Conservation (phyloP, 176 grass and related monocot species). For the Cenchrus purpureus region DNA sequence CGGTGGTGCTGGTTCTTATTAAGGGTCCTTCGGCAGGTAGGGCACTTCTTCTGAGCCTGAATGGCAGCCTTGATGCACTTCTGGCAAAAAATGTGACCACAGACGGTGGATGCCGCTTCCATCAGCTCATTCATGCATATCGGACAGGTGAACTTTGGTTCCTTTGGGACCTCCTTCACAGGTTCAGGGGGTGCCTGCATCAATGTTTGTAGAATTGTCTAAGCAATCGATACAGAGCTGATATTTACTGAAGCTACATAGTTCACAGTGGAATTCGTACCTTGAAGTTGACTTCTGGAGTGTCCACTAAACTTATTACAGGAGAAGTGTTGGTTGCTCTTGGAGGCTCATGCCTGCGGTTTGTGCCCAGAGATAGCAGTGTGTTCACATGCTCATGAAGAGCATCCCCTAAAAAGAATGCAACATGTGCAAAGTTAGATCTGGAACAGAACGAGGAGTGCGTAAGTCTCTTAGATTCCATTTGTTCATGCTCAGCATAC, state of each 20-base stretch:
- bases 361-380: conserved; percentile 53
- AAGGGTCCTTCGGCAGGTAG: conserved; percentile 77
- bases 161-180: conserved; percentile 49
- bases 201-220: conserved; percentile 27
- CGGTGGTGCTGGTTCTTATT: conserved; percentile 59
- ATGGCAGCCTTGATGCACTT: conserved; percentile 69
- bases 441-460: background rate
- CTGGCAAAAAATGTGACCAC: conserved; percentile 93
- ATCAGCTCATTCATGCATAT: conserved; percentile 70
- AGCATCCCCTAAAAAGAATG: conserved; percentile 48
- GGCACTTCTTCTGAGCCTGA: conserved; percentile 75
- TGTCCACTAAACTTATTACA: conserved; percentile 44
- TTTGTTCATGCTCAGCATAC: conserved; percentile 6
- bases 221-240: conserved; percentile 15
- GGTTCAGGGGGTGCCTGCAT: conserved; percentile 41
- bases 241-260: background rate
- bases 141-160: conserved; percentile 78
- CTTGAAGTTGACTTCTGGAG: conserved; percentile 25
- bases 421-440: conserved; percentile 3
- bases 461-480: background rate
- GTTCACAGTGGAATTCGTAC: conserved; percentile 9
- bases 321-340: background rate
- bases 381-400: conserved; percentile 62
- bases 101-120: conserved; percentile 74
- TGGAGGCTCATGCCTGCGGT: conserved; percentile 27